These are phyloP conservation scores for Rhodofomes roseus DNA, from an alignment of 1,284 basidiomycete genomes.

Conservation along the genomic window DNA sequence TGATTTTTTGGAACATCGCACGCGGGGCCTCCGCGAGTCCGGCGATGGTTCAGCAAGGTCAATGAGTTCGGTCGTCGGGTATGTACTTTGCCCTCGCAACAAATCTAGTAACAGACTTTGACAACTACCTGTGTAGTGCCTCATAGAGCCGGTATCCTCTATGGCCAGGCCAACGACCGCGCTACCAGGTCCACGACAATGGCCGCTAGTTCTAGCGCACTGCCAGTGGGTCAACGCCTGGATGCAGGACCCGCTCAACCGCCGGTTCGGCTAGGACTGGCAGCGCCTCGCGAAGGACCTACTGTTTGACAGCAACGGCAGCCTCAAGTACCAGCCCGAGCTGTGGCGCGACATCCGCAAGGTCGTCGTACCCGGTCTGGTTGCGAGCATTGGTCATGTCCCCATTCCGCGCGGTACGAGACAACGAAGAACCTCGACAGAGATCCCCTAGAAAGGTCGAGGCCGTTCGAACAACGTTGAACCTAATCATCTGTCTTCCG, in stretches of 20 bases:
- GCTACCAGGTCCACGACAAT: constrained; percentile 60
- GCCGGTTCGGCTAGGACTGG: constrained; percentile 82
- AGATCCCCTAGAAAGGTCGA: too few species aligned
- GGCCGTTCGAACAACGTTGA: too few species aligned
- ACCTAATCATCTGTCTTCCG: too few species aligned
- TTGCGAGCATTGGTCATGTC: constrained; percentile 79
- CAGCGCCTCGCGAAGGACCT: constrained; percentile 80
- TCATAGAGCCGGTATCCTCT: constrained; percentile 89
- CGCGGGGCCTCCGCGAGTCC: constrained; percentile 69
- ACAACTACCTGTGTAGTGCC: constrained; percentile 36
- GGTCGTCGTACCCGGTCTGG: constrained; percentile 79
- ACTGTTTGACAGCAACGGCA: constrained; percentile 53
- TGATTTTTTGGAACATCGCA: too few species aligned
- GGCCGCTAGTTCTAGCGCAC: constrained; percentile 81
- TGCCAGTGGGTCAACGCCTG: too few species aligned
- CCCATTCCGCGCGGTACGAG: constrained; percentile 90
- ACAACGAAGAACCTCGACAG: too few species aligned
- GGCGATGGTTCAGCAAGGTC: constrained; percentile 74
- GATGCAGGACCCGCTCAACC: too few species aligned
- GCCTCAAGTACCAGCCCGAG: constrained; percentile 83
- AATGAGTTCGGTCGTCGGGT: constrained; percentile 55
- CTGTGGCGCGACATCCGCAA: constrained; percentile 85
- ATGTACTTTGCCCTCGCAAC: not conserved
- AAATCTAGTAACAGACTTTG: too few species aligned
- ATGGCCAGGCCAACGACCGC: constrained; percentile 66